These are phyloP conservation scores for Eucalyptus paniculata DNA, from an alignment of 345 rosid genomes.

Conservation along the genomic window DNA sequence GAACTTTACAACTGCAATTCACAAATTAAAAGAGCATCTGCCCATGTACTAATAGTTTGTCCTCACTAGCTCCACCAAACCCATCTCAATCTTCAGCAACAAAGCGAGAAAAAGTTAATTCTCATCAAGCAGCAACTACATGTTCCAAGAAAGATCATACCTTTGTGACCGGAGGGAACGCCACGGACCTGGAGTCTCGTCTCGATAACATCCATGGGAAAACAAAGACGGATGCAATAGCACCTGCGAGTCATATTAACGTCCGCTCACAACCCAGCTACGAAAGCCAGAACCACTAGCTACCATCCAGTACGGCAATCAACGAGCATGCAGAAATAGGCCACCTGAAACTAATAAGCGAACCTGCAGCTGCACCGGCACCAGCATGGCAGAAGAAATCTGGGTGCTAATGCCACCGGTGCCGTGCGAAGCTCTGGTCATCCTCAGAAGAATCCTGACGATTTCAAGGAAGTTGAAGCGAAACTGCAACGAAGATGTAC, in stretches of 20 bases:
- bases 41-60: neutral
- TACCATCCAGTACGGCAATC: neutral
- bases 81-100: neutral
- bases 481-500: constrained; percentile 10
- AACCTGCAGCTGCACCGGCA: constrained; percentile 95
- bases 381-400: constrained; percentile 45
- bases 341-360: neutral
- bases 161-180: neutral
- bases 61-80: neutral
- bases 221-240: neutral
- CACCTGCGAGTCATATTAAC: neutral
- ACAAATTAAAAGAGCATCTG: neutral
- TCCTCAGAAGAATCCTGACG: neutral
- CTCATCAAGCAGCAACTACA: neutral
- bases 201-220: neutral
- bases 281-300: neutral
- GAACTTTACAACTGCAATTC: neutral
- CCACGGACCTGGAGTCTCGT: neutral
- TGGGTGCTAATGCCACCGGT: constrained; percentile 10
- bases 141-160: neutral
- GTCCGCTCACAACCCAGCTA: neutral
- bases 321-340: neutral
- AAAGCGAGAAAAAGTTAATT: neutral
- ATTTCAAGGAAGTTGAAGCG: neutral
- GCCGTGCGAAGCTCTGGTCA: constrained; percentile 29